Evolutionary conservation across 2,329 filamentous ascomycete species (phyloP).

Genomic region (Bimuria novae-zelandiae): DNA sequence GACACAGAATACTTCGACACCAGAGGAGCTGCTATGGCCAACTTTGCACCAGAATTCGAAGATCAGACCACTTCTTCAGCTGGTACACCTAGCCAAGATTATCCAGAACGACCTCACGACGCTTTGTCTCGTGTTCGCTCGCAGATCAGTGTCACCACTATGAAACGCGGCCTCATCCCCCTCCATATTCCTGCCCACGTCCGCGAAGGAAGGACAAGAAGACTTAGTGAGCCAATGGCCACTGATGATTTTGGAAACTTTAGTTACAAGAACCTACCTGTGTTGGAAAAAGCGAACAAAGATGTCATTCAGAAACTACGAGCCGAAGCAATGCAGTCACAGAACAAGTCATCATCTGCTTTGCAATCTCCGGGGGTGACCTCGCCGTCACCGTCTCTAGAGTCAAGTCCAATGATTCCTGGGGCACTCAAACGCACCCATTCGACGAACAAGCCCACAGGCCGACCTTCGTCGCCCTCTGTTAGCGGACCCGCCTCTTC

Average conservation of each 20-base stretch:
- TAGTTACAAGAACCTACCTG: conserved; percentile 94
- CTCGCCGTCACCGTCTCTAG: conserved; percentile 70
- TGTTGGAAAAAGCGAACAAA: conserved; percentile 97
- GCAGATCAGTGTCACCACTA: conserved; percentile 77
- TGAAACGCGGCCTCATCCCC: conserved; percentile 92
- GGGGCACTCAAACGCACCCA: conserved; percentile 80
- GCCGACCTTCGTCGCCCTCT: conserved; percentile 83
- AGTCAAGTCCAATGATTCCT: conserved; percentile 82
- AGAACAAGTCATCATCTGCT: conserved; percentile 55
- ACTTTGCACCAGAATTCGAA: conserved; percentile 92
- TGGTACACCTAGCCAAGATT: conserved; percentile 72
- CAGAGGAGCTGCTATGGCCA: conserved; percentile 86
- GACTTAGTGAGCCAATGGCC: conserved; percentile 86
- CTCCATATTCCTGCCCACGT: conserved; percentile 96
- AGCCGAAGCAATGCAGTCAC: conserved; percentile 81
- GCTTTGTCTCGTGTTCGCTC: conserved; percentile 86
- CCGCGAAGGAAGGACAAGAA: conserved; percentile 82
- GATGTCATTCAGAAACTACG: conserved; percentile 96
- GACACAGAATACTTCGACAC: conserved; percentile 98
- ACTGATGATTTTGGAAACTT: conserved; percentile 96
- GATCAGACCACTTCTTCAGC: conserved; percentile 80
- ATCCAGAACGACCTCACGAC: conserved; percentile 89
- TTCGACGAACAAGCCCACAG: conserved; percentile 75
- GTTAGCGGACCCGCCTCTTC: conserved; percentile 82
- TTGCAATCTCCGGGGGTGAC: conserved; percentile 48